Evolutionary conservation across 495 filamentous ascomycete genomes (phyloP), one percentile per base, ranked within the genome.

Genomic region (Penicillium manginii): DNA sequence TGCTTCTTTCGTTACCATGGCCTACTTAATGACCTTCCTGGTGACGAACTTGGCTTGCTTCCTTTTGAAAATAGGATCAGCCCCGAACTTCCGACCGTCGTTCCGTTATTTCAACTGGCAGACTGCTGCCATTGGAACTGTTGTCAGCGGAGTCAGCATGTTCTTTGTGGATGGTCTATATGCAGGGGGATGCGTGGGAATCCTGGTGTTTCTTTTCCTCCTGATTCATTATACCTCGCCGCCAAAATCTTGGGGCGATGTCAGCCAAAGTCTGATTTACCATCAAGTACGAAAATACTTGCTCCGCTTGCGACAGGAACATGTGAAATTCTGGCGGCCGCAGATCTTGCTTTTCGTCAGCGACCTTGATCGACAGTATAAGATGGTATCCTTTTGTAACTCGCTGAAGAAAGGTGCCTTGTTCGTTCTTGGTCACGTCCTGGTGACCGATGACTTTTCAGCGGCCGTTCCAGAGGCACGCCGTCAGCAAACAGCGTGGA

Each of bases 251-350:
- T 96, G 91, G 91, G 91, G 91, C 1, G 91, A 96, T 73, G 91
- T 96, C 35, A 91, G 88, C 32, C 91, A 96, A 63, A 91, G 87
- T 66, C 73, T 96, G 53, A 96, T 96, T 49, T 96, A 94, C 63
- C 91, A 96, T 62, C 91, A 96, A 74, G 91, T 96, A 6, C 83
- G 91, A 50, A 96, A 96, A 65, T 96, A 96, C 60, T 73, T 96
- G 17, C 77, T 96, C 46, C 84, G 91, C 22, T 78, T 96, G 10
- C 87, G 86, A 39, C 90, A 91, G 57, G 91, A 96, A 58, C 91
- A 96, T 64, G 91, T 96, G 70, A 96, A 96, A 63, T 94, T 93
- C 68, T 96, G 91, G 91, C 82, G 91, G 40, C 91, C 91, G 0
- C 91, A 88, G 65, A 93, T 96, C 54, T 79, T 96, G 42, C 79